Evolutionary conservation across 2,329 filamentous ascomycete species (phyloP), one percentile per base, ranked within the genome.

Genomic region (Colletotrichum viniferum): DNA sequence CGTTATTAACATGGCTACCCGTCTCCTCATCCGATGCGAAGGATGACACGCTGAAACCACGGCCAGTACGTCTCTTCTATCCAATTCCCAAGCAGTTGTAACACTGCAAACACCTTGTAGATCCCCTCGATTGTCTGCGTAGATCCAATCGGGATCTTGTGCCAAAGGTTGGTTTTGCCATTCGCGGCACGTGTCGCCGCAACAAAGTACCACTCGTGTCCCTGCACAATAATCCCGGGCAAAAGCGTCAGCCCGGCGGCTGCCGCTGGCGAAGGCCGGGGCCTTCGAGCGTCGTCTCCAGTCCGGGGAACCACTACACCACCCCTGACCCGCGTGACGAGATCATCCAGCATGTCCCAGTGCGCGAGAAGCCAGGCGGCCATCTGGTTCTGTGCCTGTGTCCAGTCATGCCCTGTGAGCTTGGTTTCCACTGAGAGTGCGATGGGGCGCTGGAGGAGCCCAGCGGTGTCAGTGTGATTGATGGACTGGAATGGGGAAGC

Each of bases 391-490:
- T 65, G 12, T 5, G 74, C 71, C 58, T 64, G 34, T 10, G 68
- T 32, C 70, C 43, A 73, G 16, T 74, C 58, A 8, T 69, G 36
- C 7, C 66, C 71, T 7, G 64, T 62, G 28, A 43, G 32, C 38
- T 76, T 76, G 7, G 71, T 73, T 60, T 76, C 74, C n/a, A 74
- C 65, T 24, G 64, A 67, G 6, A 73, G n/a, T 14, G 48, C 34
- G 36, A 76, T 65, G 6, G 71, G 74, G 14, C 61, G 52, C 10
- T 28, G 34, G n/a, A 64, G 28, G 9, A 74, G 64, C n/a, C 65
- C 56, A 18, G 36, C 43, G 24, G 61, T 62, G 12, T 71, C 66
- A 30, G 71, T 71, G n/a, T 76, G 58, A 52, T 74, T 76, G 24
- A 68, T 16, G 5, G 65, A 68, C 16, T 60, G 32, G 32, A 68